Conservation (phyloP, 192 early-diverging fungal species). For the Coemansia sp. region DNA sequence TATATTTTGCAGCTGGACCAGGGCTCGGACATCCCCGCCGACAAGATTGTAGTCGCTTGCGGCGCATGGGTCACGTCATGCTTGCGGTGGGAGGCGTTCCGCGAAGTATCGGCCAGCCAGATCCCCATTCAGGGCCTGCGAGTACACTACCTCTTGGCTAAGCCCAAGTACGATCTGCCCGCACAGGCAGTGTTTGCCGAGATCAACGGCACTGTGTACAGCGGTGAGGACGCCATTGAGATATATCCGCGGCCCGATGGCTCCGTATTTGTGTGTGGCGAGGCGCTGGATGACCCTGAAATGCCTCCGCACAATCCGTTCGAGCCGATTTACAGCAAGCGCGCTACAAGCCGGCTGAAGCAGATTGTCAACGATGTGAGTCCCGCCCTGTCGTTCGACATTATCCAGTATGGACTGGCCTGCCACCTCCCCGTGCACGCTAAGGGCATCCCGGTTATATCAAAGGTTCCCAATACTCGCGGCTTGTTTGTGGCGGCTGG, state of each 20-base stretch:
- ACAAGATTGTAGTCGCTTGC: constrained; percentile 50
- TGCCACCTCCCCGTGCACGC: constrained; percentile 49
- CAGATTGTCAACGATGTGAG: constrained; percentile 51
- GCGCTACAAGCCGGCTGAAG: constrained; percentile 43
- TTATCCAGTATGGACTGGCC: constrained; percentile 46
- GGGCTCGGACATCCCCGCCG: constrained; percentile 35
- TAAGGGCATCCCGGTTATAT: constrained; percentile 50
- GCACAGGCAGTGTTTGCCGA: constrained; percentile 52
- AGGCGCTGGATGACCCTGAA: constrained; percentile 49
- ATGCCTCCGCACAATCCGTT: constrained; percentile 54
- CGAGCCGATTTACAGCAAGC: constrained; percentile 49
- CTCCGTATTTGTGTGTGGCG: constrained; percentile 53
- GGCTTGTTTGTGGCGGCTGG: constrained; percentile 49
- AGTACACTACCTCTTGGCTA: constrained; percentile 46
- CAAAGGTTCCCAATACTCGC: constrained; percentile 35
- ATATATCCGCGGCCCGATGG: constrained; percentile 51
- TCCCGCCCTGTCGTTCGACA: constrained; percentile 30
- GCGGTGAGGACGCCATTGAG: constrained; percentile 51
- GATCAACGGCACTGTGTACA: constrained; percentile 54
- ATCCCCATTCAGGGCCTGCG: constrained; percentile 52
- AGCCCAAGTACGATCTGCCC: constrained; percentile 31
- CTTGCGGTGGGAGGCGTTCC: constrained; percentile 51
- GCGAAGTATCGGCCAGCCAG: constrained; percentile 50
- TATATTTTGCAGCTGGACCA: constrained; percentile 42
- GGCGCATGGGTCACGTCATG: constrained; percentile 51